phyloP scores from a whole-genome alignment of 306 rosid genomes.

The Quercus variabilis region DNA sequence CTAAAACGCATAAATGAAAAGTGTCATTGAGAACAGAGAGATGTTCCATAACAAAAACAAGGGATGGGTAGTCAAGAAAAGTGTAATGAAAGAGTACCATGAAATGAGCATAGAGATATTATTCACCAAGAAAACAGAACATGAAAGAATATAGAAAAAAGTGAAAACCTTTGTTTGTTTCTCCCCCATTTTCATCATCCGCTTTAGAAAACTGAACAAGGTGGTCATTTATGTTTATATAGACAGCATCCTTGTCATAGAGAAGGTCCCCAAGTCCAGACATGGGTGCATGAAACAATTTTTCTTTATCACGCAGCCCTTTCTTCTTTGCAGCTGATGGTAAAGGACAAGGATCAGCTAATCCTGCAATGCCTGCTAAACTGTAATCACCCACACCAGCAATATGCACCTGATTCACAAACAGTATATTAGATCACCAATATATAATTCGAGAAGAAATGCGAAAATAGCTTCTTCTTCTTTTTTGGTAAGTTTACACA shows the following conservation, averaged over 20 bases:
- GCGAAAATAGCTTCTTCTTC: neutral
- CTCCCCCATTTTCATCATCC: slow-evolving; percentile 52
- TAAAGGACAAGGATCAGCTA: slow-evolving; percentile 93
- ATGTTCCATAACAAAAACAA: neutral
- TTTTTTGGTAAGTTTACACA: no score
- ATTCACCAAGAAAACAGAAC: slow-evolving; percentile 12
- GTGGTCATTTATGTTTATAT: slow-evolving; percentile 84
- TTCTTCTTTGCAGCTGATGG: slow-evolving; percentile 99
- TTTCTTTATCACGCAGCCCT: slow-evolving; percentile 93
- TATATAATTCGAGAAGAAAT: neutral
- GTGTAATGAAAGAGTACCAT: neutral
- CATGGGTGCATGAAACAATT: slow-evolving; percentile 90
- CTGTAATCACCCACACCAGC: slow-evolving; percentile 92
- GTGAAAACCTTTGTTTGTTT: slow-evolving; percentile 47
- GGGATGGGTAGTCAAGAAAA: neutral
- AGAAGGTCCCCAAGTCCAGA: slow-evolving; percentile 95
- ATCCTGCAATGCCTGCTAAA: slow-evolving; percentile 52
- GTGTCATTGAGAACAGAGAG: neutral
- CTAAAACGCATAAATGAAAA: neutral
- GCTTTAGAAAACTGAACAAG: slow-evolving; percentile 72
- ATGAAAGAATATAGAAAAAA: slow-evolving; percentile 9
- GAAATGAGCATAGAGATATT: slow-evolving; percentile 4
- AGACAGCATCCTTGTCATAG: slow-evolving; percentile 93
- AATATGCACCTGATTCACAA: slow-evolving; percentile 73
- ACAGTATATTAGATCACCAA: slow-evolving; percentile 23